These are phyloP conservation scores for Nissolia schottii DNA, from an alignment of 306 rosid species.

Conservation along the genomic window DNA sequence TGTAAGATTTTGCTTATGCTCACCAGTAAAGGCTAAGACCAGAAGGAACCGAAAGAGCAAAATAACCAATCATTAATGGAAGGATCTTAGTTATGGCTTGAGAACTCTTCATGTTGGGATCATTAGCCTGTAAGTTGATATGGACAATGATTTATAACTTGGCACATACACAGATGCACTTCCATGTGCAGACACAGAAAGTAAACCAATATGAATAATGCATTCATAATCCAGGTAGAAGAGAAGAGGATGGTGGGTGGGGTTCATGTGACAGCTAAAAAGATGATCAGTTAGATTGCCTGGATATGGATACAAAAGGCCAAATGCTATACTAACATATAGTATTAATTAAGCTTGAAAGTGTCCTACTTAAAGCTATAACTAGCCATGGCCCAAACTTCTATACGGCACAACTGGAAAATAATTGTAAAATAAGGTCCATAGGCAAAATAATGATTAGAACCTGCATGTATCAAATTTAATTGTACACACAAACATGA, in stretches of 20 bases:
- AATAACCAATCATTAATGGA: slow-evolving; percentile 93
- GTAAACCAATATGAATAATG: background rate
- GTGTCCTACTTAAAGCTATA: slow-evolving; percentile 2
- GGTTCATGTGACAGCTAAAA: background rate
- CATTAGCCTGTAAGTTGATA: slow-evolving; percentile 56
- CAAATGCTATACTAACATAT: background rate
- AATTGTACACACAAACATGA: slow-evolving; percentile 21
- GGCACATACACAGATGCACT: background rate
- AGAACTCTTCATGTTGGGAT: slow-evolving; percentile 91
- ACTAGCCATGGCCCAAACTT: background rate
- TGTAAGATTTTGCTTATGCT: slow-evolving; percentile 27
- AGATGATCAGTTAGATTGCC: slow-evolving; percentile 4
- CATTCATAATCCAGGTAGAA: slow-evolving; percentile 9
- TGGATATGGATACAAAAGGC: slow-evolving; percentile 14
- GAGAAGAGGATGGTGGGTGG: background rate
- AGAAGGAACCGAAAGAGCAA: slow-evolving; percentile 97
- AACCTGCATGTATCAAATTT: slow-evolving; percentile 15
- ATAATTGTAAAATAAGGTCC: slow-evolving; percentile 3
- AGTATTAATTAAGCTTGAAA: slow-evolving; percentile 5
- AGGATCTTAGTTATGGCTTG: slow-evolving; percentile 75
- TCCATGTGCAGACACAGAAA: slow-evolving; percentile 5
- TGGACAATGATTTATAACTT: background rate
- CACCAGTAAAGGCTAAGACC: slow-evolving; percentile 99
- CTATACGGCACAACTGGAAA: background rate
- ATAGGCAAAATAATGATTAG: background rate